Evolutionary conservation across 768 basidiomycete genomes (phyloP).

Genomic region (Tylopilus plumbeoviolaceoides): DNA sequence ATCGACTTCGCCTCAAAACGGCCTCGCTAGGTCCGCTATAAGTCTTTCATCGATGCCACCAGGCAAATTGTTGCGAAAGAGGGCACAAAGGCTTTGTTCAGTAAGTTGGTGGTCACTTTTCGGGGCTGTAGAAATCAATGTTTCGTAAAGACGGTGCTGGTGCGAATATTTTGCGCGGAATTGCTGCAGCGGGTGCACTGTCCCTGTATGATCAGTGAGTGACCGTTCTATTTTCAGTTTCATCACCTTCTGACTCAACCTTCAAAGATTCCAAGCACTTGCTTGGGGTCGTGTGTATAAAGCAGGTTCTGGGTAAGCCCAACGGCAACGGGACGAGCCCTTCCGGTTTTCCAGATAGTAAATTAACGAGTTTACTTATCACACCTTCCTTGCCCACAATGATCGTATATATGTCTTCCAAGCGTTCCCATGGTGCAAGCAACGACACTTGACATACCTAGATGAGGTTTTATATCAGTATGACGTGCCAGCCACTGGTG

Average conservation of each 20-base stretch:
- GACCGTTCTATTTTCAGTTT: background rate
- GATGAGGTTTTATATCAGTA: background rate
- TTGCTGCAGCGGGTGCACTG: conserved; percentile 48
- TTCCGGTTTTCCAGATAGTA: background rate
- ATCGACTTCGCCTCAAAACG: background rate
- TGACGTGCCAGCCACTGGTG: too few species aligned
- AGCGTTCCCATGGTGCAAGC: background rate
- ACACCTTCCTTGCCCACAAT: background rate
- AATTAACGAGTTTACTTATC: background rate
- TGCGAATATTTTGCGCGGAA: conserved; percentile 53
- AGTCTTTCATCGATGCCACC: conserved; percentile 36
- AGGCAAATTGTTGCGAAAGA: conserved; percentile 40
- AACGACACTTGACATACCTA: background rate
- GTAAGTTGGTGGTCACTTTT: conserved; percentile 18
- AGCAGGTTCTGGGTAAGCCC: conserved; percentile 32
- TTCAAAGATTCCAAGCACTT: conserved; percentile 43
- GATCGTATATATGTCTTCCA: background rate
- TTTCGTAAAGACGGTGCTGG: conserved; percentile 50
- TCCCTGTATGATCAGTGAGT: conserved; percentile 58
- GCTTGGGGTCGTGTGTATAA: conserved; percentile 57
- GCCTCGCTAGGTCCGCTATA: conserved; percentile 33
- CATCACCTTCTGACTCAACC: background rate
- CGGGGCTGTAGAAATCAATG: background rate
- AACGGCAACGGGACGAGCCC: background rate
- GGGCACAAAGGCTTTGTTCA: conserved; percentile 36